These are phyloP conservation scores for Aspergillus quadricinctus DNA, from an alignment of 2,329 filamentous ascomycete genomes.

Conservation along the genomic window DNA sequence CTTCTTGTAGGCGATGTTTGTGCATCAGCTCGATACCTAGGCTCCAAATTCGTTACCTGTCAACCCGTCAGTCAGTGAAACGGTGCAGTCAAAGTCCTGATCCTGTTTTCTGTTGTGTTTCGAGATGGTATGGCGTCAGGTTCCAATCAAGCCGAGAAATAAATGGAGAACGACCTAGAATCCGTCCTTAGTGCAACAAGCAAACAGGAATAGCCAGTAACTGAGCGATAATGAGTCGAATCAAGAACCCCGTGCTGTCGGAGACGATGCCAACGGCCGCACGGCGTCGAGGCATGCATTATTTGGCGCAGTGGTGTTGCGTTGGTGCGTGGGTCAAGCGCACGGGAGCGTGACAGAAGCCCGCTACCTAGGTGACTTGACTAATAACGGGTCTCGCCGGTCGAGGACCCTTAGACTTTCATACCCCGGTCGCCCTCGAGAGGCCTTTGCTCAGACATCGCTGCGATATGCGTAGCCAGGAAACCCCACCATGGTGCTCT, in stretches of 20 bases:
- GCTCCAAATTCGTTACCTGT: neutral
- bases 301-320: neutral
- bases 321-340: neutral
- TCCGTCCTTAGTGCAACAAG: neutral
- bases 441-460: conserved; percentile 17
- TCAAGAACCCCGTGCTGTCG: neutral
- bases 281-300: neutral
- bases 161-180: neutral
- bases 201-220: neutral
- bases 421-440: conserved; percentile 3
- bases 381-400: conserved; percentile 8
- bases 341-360: neutral
- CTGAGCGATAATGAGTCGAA: neutral
- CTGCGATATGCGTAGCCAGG: conserved; percentile 8
- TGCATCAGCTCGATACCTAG: neutral
- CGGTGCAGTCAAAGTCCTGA: neutral
- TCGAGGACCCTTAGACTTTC: conserved; percentile 4
- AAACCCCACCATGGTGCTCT: conserved; percentile 16
- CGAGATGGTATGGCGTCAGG: neutral
- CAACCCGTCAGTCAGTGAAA: neutral
- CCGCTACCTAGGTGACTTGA: neutral
- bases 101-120: neutral
- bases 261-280: neutral
- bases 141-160: neutral
- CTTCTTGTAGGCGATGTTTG: neutral